These are phyloP conservation scores for Nissolia schottii DNA, from an alignment of 306 rosid species.

Conservation along the genomic window DNA sequence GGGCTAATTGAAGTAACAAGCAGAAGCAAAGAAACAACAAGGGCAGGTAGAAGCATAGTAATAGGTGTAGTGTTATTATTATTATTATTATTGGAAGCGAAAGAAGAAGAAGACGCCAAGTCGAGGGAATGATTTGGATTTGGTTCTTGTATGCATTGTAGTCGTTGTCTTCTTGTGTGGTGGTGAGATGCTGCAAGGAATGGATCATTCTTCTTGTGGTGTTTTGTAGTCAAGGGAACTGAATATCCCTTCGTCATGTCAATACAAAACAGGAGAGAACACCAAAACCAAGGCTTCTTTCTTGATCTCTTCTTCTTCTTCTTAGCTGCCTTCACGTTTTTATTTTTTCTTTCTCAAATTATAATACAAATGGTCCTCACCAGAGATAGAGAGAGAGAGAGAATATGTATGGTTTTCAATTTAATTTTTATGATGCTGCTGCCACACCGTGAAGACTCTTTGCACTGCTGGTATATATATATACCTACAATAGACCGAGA, in stretches of 20 bases:
- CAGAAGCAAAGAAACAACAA: slow-evolving; percentile 68
- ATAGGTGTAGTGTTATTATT: slow-evolving; percentile 10
- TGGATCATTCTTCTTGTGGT: slow-evolving; percentile 45
- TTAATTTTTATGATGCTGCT: slow-evolving; percentile 23
- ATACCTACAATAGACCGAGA: slow-evolving; percentile 33
- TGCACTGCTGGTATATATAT: too few species aligned
- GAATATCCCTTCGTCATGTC: slow-evolving; percentile 69
- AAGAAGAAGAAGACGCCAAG: slow-evolving; percentile 43
- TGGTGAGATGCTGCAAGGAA: slow-evolving; percentile 30
- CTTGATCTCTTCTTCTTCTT: too few species aligned
- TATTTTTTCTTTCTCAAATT: too few species aligned
- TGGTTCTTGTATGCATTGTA: slow-evolving; percentile 53
- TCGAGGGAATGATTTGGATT: slow-evolving; percentile 48
- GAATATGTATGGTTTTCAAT: slow-evolving; percentile 32
- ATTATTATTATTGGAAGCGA: too few species aligned
- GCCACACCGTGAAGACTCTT: slow-evolving; percentile 42
- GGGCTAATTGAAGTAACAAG: slow-evolving; percentile 45
- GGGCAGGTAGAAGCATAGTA: slow-evolving; percentile 39
- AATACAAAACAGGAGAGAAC: slow-evolving; percentile 46
- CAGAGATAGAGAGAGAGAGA: slow-evolving; percentile 1
- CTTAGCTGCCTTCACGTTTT: slow-evolving; percentile 51
- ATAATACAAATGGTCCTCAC: slow-evolving; percentile 35
- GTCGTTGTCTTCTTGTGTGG: slow-evolving; percentile 65
- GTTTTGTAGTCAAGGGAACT: slow-evolving; percentile 48
- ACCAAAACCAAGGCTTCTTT: too few species aligned